Evolutionary conservation across 148 eudicot genomes (phyloP).

Genomic region (Vaccinium vitisidaea): DNA sequence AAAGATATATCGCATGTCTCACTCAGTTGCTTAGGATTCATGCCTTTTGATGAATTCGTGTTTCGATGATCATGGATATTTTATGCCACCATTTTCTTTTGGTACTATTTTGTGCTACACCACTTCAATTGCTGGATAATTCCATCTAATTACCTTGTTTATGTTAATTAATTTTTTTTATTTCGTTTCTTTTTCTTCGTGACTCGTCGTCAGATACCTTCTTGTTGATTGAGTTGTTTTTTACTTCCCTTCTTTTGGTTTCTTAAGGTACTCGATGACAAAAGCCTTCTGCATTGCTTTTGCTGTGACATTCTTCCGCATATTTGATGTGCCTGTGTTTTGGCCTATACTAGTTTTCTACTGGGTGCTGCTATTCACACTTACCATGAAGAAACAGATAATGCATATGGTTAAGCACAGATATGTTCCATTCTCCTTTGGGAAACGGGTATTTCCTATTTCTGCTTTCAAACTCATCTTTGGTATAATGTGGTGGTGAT

Average conservation of each 20-base stretch:
- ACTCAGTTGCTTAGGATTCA: neutral
- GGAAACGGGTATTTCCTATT: conserved; percentile 46
- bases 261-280: conserved; percentile 53
- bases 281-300: conserved; percentile 62
- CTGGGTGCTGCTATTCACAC: conserved; percentile 58
- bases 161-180: neutral
- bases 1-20: neutral
- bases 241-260: neutral
- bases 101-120: neutral
- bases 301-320: conserved; percentile 44
- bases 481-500: neutral
- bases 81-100: neutral
- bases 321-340: conserved; percentile 64
- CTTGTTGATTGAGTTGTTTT: neutral
- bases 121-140: neutral
- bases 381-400: conserved; percentile 65
- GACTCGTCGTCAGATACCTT: neutral
- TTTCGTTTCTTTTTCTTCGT: no score
- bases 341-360: conserved; percentile 66
- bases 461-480: neutral
- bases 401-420: conserved; percentile 61
- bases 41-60: neutral
- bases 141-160: neutral
- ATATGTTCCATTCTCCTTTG: conserved; percentile 60
- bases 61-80: neutral